Evolutionary conservation across 2,329 filamentous ascomycete genomes (phyloP).

Genomic region (Arthrobotrys sphaeroides): DNA sequence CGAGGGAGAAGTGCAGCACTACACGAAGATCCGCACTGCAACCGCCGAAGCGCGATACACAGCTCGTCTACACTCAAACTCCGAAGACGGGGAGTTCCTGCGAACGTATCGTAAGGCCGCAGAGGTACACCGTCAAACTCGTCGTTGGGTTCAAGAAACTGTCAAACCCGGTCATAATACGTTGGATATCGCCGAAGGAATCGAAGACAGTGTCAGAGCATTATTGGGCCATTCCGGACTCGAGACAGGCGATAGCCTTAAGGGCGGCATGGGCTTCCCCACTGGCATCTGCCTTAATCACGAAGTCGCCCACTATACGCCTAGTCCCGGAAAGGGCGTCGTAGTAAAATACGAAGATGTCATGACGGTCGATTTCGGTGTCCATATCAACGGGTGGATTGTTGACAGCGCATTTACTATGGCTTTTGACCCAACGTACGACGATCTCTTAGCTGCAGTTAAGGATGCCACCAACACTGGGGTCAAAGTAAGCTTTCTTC

Average conservation of each 20-base stretch:
- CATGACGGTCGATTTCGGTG: constrained; percentile 76
- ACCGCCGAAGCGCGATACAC: constrained; percentile 84
- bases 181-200: constrained; percentile 81
- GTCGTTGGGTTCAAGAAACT: constrained; percentile 80
- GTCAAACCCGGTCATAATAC: constrained; percentile 76
- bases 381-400: constrained; percentile 75
- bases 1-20: constrained; percentile 76
- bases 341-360: constrained; percentile 73
- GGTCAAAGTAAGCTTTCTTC: constrained; percentile 66
- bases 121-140: constrained; percentile 84
- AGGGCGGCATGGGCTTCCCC: constrained; percentile 83
- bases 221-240: constrained; percentile 79
- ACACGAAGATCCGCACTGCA: constrained; percentile 74
- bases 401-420: constrained; percentile 77
- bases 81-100: constrained; percentile 78
- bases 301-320: constrained; percentile 85
- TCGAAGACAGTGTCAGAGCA: constrained; percentile 81
- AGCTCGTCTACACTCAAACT: constrained; percentile 73
- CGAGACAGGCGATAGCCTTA: constrained; percentile 78
- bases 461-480: constrained; percentile 79
- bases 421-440: constrained; percentile 74
- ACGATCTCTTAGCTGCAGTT: constrained; percentile 73
- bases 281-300: constrained; percentile 85
- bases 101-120: constrained; percentile 83
- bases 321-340: constrained; percentile 79